Base-by-base conservation (phyloP, 2,329 filamentous ascomycete genomes). In the Decorospora gaudefroyi region DNA sequence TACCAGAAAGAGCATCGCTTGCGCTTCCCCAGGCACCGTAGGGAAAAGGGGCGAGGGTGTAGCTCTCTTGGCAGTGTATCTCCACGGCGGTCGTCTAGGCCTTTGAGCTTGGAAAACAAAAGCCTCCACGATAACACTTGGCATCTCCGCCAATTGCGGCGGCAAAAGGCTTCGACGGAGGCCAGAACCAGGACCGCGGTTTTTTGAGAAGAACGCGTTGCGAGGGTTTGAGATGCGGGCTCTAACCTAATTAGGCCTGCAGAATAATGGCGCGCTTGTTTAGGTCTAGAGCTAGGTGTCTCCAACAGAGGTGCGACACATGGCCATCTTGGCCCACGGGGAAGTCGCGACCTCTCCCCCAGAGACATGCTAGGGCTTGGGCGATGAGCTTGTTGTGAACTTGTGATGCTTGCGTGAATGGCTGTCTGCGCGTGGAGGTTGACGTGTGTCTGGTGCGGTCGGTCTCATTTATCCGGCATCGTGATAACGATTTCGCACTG, bases 221-320 rank as follows among this genome's bases (percentile, higher is more conserved):
- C 23, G 46, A 30, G 19, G n/a, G 56, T 58, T 59, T 60, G 55
- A 57, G 54, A 43, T 43, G 37, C 27, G 37, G 23, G 25, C 37
- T 33, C 45, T 39, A 42, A 40, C 46, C 17, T 26, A 32, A 52
- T 18, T 21, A 26, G 40, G 18, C 32, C 54, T n/a, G n/a, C n/a
- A n/a, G n/a, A n/a, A n/a, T n/a, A n/a, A n/a, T 61, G 55, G 53
- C 46, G 34, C 49, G 28, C 48, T 53, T 33, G 18, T 43, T 50
- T 40, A 17, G 41, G 49, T 37, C 42, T 49, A 39, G 34, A 46
- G 46, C 46, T n/a, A n/a, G n/a, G n/a, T n/a, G n/a, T n/a, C n/a
- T 63, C 56, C 48, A 51, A 57, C 62, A 56, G 33, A 65, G 57
- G 53, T 68, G 65, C 59, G 64, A 69, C 65, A 44, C 31, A 28